Evolutionary conservation across 192 early-diverging fungal species (phyloP).

Genomic region (Geosiphon pyriformis): DNA sequence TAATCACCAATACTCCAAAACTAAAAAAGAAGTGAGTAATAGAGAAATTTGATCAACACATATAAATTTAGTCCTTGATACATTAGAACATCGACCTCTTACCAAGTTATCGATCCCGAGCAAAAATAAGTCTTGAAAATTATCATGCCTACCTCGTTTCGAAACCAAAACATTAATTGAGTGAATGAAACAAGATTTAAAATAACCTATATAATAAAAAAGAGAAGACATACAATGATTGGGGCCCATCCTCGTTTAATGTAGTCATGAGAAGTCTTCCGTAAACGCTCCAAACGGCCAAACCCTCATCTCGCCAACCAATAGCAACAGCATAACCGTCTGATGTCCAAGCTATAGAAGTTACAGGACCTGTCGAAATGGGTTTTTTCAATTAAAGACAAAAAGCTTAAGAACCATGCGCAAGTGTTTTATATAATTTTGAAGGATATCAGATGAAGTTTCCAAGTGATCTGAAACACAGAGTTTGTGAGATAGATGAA

Average conservation of each 20-base stretch:
- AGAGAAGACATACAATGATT: constrained; percentile 28
- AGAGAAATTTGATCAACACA: too few species aligned
- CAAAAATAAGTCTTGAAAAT: constrained; percentile 54
- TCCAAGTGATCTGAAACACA: constrained; percentile 14
- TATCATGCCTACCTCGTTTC: constrained; percentile 29
- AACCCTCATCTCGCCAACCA: constrained; percentile 57
- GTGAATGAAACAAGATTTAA: not conserved
- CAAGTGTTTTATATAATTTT: not conserved
- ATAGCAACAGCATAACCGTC: constrained; percentile 71
- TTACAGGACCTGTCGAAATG: constrained; percentile 35
- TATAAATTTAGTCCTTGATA: too few species aligned
- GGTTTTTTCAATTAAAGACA: constrained; percentile 14
- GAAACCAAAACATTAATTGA: not conserved
- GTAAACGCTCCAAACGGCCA: constrained; percentile 77
- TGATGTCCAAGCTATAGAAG: constrained; percentile 60
- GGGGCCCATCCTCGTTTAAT: constrained; percentile 43
- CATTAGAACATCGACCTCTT: constrained; percentile 22
- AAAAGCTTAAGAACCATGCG: too few species aligned
- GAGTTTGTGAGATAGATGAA: constrained; percentile 47
- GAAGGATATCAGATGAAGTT: constrained; percentile 24
- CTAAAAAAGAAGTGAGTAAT: too few species aligned
- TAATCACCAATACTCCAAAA: constrained; percentile 68
- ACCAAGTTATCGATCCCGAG: constrained; percentile 53
- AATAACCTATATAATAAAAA: not conserved
- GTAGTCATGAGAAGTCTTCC: constrained; percentile 58